Conservation (phyloP, 140 eudicot species). For the Flaveria floridana region DNA sequence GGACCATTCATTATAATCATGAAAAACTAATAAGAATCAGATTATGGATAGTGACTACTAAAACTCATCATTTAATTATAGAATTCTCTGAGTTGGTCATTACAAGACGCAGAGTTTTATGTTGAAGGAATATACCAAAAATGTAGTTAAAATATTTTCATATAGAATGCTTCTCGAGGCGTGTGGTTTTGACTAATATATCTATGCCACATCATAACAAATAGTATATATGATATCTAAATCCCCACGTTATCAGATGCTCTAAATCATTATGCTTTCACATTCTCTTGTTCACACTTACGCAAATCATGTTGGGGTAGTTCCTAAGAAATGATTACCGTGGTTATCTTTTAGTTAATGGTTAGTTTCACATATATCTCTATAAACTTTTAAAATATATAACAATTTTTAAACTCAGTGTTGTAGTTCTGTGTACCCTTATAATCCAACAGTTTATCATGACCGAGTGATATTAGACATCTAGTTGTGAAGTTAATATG, state of each 20-base stretch:
- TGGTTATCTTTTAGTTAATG: too few relatives aligned
- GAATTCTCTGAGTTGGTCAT: neutral
- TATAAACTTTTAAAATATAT: too few relatives aligned
- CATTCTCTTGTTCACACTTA: constrained; percentile 1
- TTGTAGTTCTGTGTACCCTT: too few relatives aligned
- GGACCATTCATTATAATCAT: neutral
- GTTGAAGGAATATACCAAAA: neutral
- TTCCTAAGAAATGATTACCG: neutral
- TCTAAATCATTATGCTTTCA: neutral
- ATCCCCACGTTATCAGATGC: neutral
- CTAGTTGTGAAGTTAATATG: too few relatives aligned
- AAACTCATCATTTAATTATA: too few relatives aligned
- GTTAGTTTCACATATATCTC: too few relatives aligned
- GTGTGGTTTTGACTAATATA: too few relatives aligned
- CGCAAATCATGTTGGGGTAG: neutral
- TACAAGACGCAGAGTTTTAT: neutral
- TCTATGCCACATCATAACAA: neutral
- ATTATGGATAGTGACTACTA: neutral
- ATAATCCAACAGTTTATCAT: too few relatives aligned
- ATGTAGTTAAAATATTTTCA: too few relatives aligned
- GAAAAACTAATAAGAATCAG: neutral
- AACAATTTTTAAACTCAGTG: too few relatives aligned
- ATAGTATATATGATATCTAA: neutral
- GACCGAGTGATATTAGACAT: too few relatives aligned
- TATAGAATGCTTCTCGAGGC: neutral